Conservation (phyloP, 169 alveolate species). For the Plasmodium reichenowi region DNA sequence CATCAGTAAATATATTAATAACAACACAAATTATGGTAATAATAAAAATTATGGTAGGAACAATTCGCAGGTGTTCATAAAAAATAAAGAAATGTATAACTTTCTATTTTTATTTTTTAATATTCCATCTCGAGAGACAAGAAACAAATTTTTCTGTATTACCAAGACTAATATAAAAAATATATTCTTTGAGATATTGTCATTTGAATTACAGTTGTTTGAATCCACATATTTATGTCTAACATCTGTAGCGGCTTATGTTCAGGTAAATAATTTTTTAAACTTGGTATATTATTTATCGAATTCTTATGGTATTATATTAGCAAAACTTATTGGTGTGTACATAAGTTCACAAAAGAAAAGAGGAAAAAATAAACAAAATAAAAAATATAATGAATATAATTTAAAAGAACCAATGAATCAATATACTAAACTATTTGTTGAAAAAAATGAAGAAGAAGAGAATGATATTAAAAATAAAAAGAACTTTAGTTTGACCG, state of each 20-base stretch:
- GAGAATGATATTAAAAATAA: no score
- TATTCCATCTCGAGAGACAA: conserved; percentile 5
- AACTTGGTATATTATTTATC: conserved; percentile 22
- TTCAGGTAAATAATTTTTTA: conserved; percentile 22
- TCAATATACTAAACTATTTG: no score
- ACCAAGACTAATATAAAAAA: conserved; percentile 30
- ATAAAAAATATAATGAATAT: no score
- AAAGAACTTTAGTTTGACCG: not conserved
- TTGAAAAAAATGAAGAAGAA: no score
- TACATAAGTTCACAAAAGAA: conserved; percentile 9
- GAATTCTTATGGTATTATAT: conserved; percentile 33
- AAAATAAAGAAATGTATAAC: conserved; percentile 4
- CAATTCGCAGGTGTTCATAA: not conserved
- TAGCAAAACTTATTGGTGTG: conserved; percentile 15
- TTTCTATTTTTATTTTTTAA: conserved; percentile 12
- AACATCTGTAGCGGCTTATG: conserved; percentile 21
- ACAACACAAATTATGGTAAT: not conserved
- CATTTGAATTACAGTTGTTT: conserved; percentile 34
- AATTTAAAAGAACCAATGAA: no score
- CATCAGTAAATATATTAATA: not conserved
- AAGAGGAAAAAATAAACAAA: not conserved
- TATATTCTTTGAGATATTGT: conserved; percentile 28
- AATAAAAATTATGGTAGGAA: not conserved
- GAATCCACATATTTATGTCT: conserved; percentile 45
- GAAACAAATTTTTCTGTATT: not conserved